These are phyloP conservation scores for Plenodomus tracheiphilus DNA, from an alignment of 2,329 filamentous ascomycete species.

Conservation along the genomic window DNA sequence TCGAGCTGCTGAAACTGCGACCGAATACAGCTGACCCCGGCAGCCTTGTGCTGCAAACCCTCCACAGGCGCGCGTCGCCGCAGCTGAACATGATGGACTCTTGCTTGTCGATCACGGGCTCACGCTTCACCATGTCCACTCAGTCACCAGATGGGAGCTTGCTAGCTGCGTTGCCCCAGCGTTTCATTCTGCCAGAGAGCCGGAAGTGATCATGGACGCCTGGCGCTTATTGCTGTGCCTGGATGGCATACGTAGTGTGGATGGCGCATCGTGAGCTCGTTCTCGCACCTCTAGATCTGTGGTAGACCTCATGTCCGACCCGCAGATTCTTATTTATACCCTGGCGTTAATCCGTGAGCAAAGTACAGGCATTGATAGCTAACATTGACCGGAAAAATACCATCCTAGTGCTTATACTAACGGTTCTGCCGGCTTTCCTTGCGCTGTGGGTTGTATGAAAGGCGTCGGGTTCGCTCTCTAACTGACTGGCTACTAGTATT, in stretches of 20 bases:
- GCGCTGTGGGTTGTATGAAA: conserved; percentile 40
- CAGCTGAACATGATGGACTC: conserved; percentile 41
- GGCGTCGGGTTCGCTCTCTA: conserved; percentile 19
- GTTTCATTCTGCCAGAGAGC: conserved; percentile 18
- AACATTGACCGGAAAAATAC: conserved; percentile 28
- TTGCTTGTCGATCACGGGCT: conserved; percentile 30
- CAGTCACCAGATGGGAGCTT: conserved; percentile 18
- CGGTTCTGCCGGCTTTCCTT: conserved; percentile 33
- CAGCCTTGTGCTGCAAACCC: conserved; percentile 38
- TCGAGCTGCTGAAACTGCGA: conserved; percentile 25
- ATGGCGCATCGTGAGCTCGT: conserved; percentile 7
- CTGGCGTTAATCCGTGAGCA: conserved; percentile 35
- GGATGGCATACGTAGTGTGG: conserved; percentile 1
- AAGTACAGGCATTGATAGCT: conserved; percentile 26
- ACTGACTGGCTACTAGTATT: conserved; percentile 34
- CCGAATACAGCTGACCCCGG: conserved; percentile 33
- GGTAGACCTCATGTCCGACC: conserved; percentile 26
- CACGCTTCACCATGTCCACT: conserved; percentile 20
- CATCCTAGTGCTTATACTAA: conserved; percentile 42
- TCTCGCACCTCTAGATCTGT: conserved; percentile 1
- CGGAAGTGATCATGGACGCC: conserved; percentile 6
- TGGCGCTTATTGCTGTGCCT: conserved; percentile 5
- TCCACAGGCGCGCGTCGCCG: conserved; percentile 33
- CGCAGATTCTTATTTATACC: conserved; percentile 34
- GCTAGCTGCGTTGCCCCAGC: conserved; percentile 17